Base-by-base conservation (phyloP, 192 early-diverging fungal species). In the Entomortierella parvispora region DNA sequence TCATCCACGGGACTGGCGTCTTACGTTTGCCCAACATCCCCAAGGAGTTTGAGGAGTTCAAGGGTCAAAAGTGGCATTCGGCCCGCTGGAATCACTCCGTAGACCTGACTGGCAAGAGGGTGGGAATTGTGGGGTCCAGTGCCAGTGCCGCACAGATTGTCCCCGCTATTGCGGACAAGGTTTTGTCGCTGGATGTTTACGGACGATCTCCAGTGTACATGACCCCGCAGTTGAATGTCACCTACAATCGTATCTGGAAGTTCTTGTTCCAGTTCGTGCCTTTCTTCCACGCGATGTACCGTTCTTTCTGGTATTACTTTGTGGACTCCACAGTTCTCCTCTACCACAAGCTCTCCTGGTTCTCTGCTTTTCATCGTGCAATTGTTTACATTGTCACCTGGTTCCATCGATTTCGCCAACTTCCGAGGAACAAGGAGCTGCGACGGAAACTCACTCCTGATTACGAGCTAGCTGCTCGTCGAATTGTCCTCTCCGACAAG, bases 91-190 rank as follows among this genome's bases (percentile, higher is more conserved):
- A 82, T 29, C 60, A 80, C 29, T 59, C 67, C 7, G 64, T 82
- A 14, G 69, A 83, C 42, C 23, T 84, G 51, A 55, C 59, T 25
- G 77, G 80, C 29, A 84, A 86, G 69, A 53, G 65, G 17, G 82
- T 86, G n/a, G 84, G 77, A 0, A 57, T 86, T 7, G 68, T 86
- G 18, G 84, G 84, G n/a, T 78, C 58, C 2, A 64, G 70, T 15
- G 84, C 84, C 18, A 75, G 80, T 37, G 84, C 61, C 11, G 69
- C 65, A 2, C 84, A 86, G 43, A 55, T 86, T 57, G 58, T 84
- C 15, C 65, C 76, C 14, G 69, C 68, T 7, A 81, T 86, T 23
- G 77, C 65, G 9, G 62, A 60, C 48, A 64, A 71, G 22, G 80
- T 80, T 1, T 55, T 51, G 22, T 69, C 77, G 6, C 61, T 86